These are phyloP conservation scores for Hura crepitans DNA, from an alignment of 441 rosid genomes.

Conservation along the genomic window DNA sequence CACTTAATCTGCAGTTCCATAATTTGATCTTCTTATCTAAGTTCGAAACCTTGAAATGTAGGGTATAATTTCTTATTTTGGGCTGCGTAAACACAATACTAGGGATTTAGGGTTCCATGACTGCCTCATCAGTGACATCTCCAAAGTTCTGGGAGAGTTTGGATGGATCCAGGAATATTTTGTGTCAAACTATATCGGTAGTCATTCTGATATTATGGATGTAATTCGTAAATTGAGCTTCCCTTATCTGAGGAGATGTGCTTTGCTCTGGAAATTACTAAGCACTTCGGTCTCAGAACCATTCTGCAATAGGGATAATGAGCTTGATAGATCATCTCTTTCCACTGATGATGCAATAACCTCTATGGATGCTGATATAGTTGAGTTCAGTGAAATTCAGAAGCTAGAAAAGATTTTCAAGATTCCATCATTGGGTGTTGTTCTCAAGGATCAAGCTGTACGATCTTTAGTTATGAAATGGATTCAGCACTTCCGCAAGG, in stretches of 20 bases:
- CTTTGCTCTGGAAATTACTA: constrained; percentile 80
- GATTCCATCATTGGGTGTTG: constrained; percentile 58
- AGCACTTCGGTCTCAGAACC: constrained; percentile 53
- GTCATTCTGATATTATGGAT: constrained; percentile 45
- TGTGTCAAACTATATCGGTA: constrained; percentile 45
- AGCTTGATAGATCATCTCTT: constrained; percentile 36
- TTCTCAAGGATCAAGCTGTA: constrained; percentile 53
- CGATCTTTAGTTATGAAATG: constrained; percentile 56
- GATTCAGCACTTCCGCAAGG: constrained; percentile 61
- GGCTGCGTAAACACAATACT: constrained; percentile 33
- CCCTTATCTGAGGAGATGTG: constrained; percentile 93
- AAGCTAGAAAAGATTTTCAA: constrained; percentile 71
- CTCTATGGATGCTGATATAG: constrained; percentile 27
- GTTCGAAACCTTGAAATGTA: constrained; percentile 39
- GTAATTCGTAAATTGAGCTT: constrained; percentile 61
- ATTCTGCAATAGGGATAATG: constrained; percentile 39
- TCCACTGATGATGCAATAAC: constrained; percentile 34
- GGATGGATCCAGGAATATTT: constrained; percentile 50
- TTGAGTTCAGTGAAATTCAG: constrained; percentile 60
- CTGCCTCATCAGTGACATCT: constrained; percentile 54
- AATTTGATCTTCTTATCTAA: constrained; percentile 26
- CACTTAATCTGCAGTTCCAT: constrained; percentile 11
- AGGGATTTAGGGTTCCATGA: constrained; percentile 36
- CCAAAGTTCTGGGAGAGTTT: constrained; percentile 47
- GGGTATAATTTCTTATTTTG: constrained; percentile 59